Evolutionary conservation across 2,329 filamentous ascomycete genomes (phyloP).

Genomic region (Colletotrichum falcatum): DNA sequence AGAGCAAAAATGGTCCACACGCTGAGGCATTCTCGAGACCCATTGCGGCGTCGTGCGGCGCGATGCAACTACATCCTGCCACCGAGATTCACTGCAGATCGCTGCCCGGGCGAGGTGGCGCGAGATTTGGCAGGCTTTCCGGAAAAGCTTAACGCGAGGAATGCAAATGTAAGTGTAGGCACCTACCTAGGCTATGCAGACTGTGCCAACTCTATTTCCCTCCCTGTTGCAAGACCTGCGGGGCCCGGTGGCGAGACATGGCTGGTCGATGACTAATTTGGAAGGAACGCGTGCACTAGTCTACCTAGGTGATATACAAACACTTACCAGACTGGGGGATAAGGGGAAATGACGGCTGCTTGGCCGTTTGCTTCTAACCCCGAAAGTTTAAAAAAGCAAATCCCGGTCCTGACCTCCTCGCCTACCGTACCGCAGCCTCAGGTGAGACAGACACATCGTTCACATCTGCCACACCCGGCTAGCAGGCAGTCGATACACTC

Average conservation of each 20-base stretch:
- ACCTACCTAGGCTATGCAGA: not conserved
- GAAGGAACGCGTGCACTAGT: not conserved
- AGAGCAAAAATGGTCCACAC: not conserved
- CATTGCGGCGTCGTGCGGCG: not conserved
- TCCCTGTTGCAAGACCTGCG: not conserved
- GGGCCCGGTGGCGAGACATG: conserved; percentile 3
- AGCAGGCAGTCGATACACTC: conserved; percentile 3
- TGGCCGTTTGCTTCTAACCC: conserved; percentile 28
- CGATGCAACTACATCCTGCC: conserved; percentile 10
- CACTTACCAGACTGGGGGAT: not conserved
- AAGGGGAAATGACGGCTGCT: conserved; percentile 6
- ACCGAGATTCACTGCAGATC: conserved; percentile 21
- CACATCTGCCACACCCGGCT: conserved; percentile 15
- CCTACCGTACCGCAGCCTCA: conserved; percentile 15
- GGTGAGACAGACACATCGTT: conserved; percentile 27
- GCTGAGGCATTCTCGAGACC: not conserved
- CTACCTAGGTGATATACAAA: not conserved
- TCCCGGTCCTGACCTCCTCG: conserved; percentile 21
- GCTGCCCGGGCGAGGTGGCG: conserved; percentile 2
- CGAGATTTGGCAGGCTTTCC: conserved; percentile 24
- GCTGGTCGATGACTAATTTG: conserved; percentile 5
- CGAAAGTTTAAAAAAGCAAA: conserved; percentile 32
- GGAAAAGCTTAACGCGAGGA: conserved; percentile 21
- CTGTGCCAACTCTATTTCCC: conserved; percentile 21
- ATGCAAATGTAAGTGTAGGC: no score